These are phyloP conservation scores for Chrysanthemum makinoi DNA, from an alignment of 129 eudicot species.

Conservation along the genomic window DNA sequence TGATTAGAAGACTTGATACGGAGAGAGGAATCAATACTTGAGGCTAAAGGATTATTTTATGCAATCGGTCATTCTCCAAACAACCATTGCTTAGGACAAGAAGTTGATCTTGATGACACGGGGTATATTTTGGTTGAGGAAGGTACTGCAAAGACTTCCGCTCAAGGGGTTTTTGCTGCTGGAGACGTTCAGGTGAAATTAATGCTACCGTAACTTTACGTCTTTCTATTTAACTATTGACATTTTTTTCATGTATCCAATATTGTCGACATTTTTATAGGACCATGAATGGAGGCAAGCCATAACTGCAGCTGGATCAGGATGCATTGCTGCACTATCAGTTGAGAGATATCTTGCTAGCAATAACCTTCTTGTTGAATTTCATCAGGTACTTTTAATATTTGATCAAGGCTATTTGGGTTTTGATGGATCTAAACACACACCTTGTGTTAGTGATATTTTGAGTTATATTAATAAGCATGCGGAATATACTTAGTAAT, in stretches of 20 bases:
- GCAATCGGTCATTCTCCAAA: conserved; percentile 89
- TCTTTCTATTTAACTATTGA: neutral
- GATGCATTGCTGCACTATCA: conserved; percentile 80
- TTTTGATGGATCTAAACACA: too few species aligned
- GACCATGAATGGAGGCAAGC: conserved; percentile 97
- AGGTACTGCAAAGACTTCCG: conserved; percentile 71
- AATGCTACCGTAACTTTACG: too few species aligned
- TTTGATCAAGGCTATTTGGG: neutral
- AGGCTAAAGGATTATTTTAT: conserved; percentile 77
- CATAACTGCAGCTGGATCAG: conserved; percentile 94
- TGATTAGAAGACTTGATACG: conserved; percentile 51
- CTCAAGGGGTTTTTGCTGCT: conserved; percentile 79
- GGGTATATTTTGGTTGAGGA: conserved; percentile 72
- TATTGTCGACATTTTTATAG: conserved; percentile 27
- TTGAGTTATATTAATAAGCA: too few species aligned
- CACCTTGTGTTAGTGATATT: too few species aligned
- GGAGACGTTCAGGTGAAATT: conserved; percentile 79
- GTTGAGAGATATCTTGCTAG: conserved; percentile 84
- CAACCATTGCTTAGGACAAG: conserved; percentile 70
- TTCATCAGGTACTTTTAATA: conserved; percentile 61
- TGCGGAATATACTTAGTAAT: too few species aligned
- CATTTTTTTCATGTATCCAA: neutral
- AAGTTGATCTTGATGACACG: conserved; percentile 58
- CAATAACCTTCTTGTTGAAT: conserved; percentile 69
- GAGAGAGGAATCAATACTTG: conserved; percentile 61